Conservation (phyloP, 352 stramenopile genomes). For the Pythium utonaiense region DNA sequence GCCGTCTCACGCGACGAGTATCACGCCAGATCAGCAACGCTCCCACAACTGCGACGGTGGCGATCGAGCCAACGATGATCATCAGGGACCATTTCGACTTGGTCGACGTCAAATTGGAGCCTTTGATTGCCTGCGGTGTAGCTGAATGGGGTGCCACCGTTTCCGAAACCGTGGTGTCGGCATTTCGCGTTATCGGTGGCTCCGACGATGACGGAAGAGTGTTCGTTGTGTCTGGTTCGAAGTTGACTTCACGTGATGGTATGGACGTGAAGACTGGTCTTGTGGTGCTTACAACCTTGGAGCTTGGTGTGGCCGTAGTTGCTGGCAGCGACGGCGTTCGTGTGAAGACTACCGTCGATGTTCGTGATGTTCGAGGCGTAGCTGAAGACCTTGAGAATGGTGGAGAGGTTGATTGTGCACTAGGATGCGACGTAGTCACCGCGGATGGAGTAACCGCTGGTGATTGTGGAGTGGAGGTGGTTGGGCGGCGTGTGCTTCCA, state of each 20-base stretch:
- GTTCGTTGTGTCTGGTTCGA: background rate
- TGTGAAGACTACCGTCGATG: background rate
- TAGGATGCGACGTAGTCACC: background rate
- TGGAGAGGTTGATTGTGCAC: background rate
- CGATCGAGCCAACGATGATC: constrained; percentile 2
- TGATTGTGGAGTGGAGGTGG: background rate
- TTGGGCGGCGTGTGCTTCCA: too few relatives aligned
- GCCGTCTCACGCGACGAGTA: background rate
- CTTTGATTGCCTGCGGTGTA: background rate
- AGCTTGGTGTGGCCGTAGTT: background rate
- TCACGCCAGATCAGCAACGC: constrained; percentile 15
- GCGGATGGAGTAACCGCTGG: background rate
- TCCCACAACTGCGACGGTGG: background rate
- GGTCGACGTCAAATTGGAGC: background rate
- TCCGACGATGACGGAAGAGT: background rate
- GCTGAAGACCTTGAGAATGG: background rate
- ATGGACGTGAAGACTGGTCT: too few relatives aligned
- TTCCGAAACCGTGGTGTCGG: too few relatives aligned
- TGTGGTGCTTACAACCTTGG: background rate
- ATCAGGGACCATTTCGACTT: constrained; percentile 12
- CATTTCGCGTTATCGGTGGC: background rate
- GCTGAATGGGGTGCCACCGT: background rate
- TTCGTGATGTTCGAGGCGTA: background rate
- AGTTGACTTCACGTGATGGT: background rate
- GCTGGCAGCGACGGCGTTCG: background rate